These are phyloP conservation scores for Neodidymelliopsis sp. DNA, from an alignment of 2,329 filamentous ascomycete genomes.

Conservation along the genomic window DNA sequence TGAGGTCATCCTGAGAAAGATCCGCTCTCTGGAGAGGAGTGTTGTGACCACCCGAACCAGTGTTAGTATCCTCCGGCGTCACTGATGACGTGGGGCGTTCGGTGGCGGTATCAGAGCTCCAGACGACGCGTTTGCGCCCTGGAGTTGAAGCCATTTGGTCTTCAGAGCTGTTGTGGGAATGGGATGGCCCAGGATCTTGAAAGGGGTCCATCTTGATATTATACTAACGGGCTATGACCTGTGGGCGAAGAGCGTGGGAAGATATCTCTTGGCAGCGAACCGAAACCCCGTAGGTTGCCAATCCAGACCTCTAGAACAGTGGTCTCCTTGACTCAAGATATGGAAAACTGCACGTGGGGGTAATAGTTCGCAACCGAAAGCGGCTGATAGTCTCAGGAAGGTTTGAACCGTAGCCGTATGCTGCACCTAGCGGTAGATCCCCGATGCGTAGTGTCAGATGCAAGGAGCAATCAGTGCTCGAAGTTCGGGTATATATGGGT, in stretches of 20 bases:
- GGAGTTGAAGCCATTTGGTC: slow-evolving; percentile 39
- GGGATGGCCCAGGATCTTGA: slow-evolving; percentile 28
- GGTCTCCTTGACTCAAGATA: slow-evolving; percentile 23
- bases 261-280: slow-evolving; percentile 11
- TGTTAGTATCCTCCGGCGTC: slow-evolving; percentile 33
- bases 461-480: slow-evolving; percentile 24
- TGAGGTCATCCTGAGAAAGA: slow-evolving; percentile 44
- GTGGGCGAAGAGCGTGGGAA: slow-evolving; percentile 4
- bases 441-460: slow-evolving; percentile 22
- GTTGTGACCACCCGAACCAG: slow-evolving; percentile 37
- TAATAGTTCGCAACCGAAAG: slow-evolving; percentile 20
- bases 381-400: slow-evolving; percentile 21
- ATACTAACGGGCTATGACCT: slow-evolving; percentile 22
- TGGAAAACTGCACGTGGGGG: slow-evolving; percentile 26
- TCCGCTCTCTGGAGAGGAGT: slow-evolving; percentile 42
- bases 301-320: slow-evolving; percentile 23
- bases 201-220: slow-evolving; percentile 39
- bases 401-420: slow-evolving; percentile 21
- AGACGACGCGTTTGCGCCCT: slow-evolving; percentile 47
- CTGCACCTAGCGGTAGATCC: slow-evolving; percentile 29
- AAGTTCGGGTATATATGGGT: slow-evolving; percentile 29
- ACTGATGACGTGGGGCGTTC: slow-evolving; percentile 22
- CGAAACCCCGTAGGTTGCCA: slow-evolving; percentile 13
- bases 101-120: slow-evolving; percentile 32
- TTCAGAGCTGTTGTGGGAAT: slow-evolving; percentile 26